Evolutionary conservation across 2,329 filamentous ascomycete species (phyloP).

Genomic region (Ophiostoma novo-ulmi): DNA sequence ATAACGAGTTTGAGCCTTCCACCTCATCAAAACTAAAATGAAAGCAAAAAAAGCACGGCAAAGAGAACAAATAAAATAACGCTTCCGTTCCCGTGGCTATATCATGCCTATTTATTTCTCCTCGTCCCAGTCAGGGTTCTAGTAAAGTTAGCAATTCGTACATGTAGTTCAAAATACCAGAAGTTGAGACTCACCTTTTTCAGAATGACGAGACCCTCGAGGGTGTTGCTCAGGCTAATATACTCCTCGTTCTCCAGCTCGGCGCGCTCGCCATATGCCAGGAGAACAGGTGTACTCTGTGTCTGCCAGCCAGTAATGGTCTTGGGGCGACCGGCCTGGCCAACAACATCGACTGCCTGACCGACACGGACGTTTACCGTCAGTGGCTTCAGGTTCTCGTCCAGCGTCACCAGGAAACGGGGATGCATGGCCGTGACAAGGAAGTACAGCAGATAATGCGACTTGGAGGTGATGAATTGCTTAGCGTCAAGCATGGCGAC

Average conservation of each 20-base stretch:
- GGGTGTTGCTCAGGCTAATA: conserved; percentile 79
- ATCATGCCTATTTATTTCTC: conserved; percentile 38
- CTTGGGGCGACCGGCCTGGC: conserved; percentile 93
- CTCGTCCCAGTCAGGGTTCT: conserved; percentile 54
- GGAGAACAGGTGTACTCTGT: conserved; percentile 93
- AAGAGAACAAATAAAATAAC: conserved; percentile 20
- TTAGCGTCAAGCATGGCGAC: conserved; percentile 95
- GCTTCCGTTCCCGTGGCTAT: conserved; percentile 7
- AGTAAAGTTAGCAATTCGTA: neutral
- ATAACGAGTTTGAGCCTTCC: neutral
- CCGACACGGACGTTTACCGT: conserved; percentile 95
- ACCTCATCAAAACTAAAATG: neutral
- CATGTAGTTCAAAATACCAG: neutral
- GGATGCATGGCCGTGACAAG: conserved; percentile 95
- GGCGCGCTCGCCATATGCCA: conserved; percentile 91
- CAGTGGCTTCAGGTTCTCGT: conserved; percentile 88
- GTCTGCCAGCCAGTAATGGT: conserved; percentile 99
- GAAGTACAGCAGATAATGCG: conserved; percentile 95
- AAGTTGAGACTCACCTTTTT: conserved; percentile 63
- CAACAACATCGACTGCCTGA: conserved; percentile 96
- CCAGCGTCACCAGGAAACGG: conserved; percentile 90
- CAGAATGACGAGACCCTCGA: conserved; percentile 93
- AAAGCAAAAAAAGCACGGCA: conserved; percentile 20
- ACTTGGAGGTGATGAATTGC: conserved; percentile 62
- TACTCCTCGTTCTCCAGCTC: conserved; percentile 98